These are phyloP conservation scores for Yarrowia sp. DNA, from an alignment of 805 yeast genomes.

Conservation along the genomic window DNA sequence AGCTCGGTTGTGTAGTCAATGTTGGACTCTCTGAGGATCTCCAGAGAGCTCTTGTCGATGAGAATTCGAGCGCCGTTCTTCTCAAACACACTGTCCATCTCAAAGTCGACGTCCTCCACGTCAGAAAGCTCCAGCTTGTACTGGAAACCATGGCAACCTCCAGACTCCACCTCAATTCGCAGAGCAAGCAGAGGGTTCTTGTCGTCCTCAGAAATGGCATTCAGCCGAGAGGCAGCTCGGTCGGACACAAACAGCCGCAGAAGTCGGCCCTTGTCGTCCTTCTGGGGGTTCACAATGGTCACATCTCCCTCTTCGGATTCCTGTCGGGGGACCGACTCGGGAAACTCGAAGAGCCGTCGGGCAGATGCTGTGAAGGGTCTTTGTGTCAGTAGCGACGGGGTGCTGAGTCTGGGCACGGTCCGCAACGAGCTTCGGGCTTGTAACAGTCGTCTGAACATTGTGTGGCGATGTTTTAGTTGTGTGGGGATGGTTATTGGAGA, in stretches of 20 bases:
- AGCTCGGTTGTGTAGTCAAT: constrained; percentile 89
- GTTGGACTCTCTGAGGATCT: constrained; percentile 81
- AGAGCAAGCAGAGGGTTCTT: constrained; percentile 67
- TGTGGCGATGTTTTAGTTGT: constrained; percentile 7
- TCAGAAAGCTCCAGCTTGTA: constrained; percentile 73
- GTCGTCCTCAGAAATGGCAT: constrained; percentile 60
- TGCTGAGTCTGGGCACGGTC: constrained; percentile 4
- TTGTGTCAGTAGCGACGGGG: constrained; percentile 15
- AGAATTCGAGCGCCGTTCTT: constrained; percentile 74
- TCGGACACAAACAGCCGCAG: constrained; percentile 51
- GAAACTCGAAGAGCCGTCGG: constrained; percentile 31
- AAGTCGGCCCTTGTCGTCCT: constrained; percentile 50
- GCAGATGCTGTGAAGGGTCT: constrained; percentile 28
- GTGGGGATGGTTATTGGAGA: constrained; percentile 3
- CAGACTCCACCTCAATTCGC: constrained; percentile 83
- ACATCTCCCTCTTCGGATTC: background rate
- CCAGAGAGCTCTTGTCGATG: constrained; percentile 80
- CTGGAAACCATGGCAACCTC: constrained; percentile 98
- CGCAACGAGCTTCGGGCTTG: constrained; percentile 21
- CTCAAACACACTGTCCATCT: constrained; percentile 60
- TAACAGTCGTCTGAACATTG: constrained; percentile 22
- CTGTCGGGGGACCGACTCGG: constrained; percentile 34
- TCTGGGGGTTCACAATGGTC: constrained; percentile 47
- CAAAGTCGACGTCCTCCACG: constrained; percentile 48
- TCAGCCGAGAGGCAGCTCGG: constrained; percentile 59